Evolutionary conservation across 768 basidiomycete species (phyloP).

Genomic region (Naganishia friedmannii): DNA sequence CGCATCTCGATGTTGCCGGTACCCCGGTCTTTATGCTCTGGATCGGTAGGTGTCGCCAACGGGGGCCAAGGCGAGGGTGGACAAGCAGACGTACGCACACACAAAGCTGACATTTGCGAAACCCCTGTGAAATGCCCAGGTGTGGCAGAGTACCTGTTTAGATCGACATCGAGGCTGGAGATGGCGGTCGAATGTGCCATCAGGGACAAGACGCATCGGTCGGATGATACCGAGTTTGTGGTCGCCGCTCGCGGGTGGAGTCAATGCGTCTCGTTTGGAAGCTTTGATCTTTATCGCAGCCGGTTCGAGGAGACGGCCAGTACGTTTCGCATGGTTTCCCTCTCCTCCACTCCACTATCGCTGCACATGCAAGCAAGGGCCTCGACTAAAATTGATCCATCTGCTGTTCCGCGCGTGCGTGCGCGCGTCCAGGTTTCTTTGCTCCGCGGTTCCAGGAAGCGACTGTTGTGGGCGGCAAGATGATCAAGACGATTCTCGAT

Average conservation of each 20-base stretch:
- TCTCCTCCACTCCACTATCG: no score
- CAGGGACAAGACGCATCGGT: conserved; percentile 71
- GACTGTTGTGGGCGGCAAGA: conserved; percentile 72
- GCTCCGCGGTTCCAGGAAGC: conserved; percentile 83
- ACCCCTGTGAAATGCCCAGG: no score
- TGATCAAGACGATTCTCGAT: conserved; percentile 74
- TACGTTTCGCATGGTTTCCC: conserved; percentile 32
- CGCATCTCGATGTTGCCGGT: conserved; percentile 85
- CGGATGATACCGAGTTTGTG: conserved; percentile 91
- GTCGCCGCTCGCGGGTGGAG: conserved; percentile 93
- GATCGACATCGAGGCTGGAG: conserved; percentile 62
- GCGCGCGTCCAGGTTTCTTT: conserved; percentile 63
- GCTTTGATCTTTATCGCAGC: conserved; percentile 78
- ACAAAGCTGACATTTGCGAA: no score
- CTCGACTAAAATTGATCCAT: no score
- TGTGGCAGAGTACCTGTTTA: conserved; percentile 91
- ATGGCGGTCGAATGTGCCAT: conserved; percentile 72
- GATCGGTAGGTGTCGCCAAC: conserved; percentile 58
- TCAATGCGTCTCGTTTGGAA: conserved; percentile 87
- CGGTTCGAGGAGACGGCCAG: conserved; percentile 71
- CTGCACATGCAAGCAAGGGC: no score
- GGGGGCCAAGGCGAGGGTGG: no score
- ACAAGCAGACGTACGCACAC: no score
- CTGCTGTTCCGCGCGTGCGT: no score
- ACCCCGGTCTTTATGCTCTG: conserved; percentile 95